Evolutionary conservation across 306 rosid species (phyloP), one percentile per base, ranked within the genome.

Genomic region (Alnus glutinosa): DNA sequence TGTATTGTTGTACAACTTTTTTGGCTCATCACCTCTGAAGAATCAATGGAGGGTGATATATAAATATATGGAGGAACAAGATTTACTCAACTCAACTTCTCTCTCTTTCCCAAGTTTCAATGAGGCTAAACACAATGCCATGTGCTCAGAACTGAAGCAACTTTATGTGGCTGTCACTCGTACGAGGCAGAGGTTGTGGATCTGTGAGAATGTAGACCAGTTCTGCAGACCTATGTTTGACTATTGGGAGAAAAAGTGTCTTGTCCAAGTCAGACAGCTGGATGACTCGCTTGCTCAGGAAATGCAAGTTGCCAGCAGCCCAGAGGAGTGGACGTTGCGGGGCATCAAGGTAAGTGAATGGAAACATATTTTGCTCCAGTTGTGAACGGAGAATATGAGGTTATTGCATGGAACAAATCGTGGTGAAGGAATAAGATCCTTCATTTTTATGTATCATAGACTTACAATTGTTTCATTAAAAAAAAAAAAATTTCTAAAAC

Each of bases 291-390:
- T 92, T 67, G 93, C 89, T 46, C 92, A 89, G 64, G 89, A 88
- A 30, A 92, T 92, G 92, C 88, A 86, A 87, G 92, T 87, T 76
- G 91, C 92, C 18, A 90, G 97, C 78, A 92, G 79, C 63, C 86
- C 88, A 12, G 91, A 87, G 79, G 97, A 92, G 80, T 92, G 97
- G 97, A 89, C 72, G 71, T 77, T 87, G 19, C 91, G 92, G 97
- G 92, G 97, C 79, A 83, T 85, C 55, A 90, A 92, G 97, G 96
- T 90, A 70, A 39, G 44, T 39, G 4, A 32, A 4, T 8, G 7
- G 34, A 39, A 69, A 73, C 19, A 18, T n/a, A 69, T 19, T 80
- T 19, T 23, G 13, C 64, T 58, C 14, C 14, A 7, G 9, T 58
- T 23, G 32, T 23, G 36, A n/a, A 1, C 2, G 4, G 7, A 58